Evolutionary conservation across 768 basidiomycete species (phyloP), one percentile per base, ranked within the genome.

Genomic region (Dioszegia crocea): DNA sequence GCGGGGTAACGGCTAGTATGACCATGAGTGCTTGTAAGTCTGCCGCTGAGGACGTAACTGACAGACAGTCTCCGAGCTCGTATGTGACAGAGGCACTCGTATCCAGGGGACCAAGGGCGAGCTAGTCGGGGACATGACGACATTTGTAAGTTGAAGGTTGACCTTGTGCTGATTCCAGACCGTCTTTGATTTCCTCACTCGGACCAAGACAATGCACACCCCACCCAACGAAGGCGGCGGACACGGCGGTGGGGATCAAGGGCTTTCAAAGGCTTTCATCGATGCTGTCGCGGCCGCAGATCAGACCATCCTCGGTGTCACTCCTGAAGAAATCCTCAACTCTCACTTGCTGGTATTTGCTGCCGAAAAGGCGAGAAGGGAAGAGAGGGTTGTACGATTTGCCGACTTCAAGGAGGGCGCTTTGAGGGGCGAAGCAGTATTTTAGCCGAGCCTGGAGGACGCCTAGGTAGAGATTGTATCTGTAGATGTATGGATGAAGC

Each of bases 331-430:
- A 52, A 83, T 89, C 17, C 76, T 91, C 57, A 84, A 82, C 71
- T 88, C 85, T 63, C 89, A 91, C 76, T 71, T 93, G 67, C 85
- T 87, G 1, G 88, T 91, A 31, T 92, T 93, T 78, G 91, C 91
- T 56, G 89, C 89, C 38, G 90, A 92, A 80, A 80, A 83, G 60
- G 88, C 88, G 64, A 80, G 89, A 62, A 81, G 75, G 57, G 83
- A 88, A 62, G 88, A 86, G 14, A 80, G 68, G 10, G 84, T 91
- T 11, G 82, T 92, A 0, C 83, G 89, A 71, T 88, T 84, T 67
- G 80, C 69, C 17, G 81, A 83, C 67, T 90, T 87, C 69, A 88
- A 87, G 77, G 17, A 52, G 38, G 49, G 46, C 11, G 57, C 57
- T 4, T 16, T 59, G 40, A 43, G 16, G 38, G 57, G 57, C 27